Conservation (phyloP, 2,329 filamentous ascomycete genomes). For the Elsinoe batatas region DNA sequence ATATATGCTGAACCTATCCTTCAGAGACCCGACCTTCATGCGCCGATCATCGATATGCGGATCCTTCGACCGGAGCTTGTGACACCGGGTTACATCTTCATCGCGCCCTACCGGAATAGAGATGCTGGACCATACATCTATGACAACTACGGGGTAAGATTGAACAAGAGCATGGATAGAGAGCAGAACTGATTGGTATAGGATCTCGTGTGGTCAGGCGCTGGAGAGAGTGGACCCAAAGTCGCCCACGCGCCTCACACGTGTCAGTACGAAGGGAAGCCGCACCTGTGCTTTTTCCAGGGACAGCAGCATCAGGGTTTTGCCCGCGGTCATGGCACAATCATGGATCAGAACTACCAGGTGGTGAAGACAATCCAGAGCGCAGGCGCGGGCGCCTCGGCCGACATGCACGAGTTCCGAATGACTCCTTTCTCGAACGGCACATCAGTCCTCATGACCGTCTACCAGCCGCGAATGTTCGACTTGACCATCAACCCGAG, state of each 20-base stretch:
- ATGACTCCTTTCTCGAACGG: constrained; percentile 36
- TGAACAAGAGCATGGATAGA: constrained; percentile 19
- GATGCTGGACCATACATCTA: constrained; percentile 44
- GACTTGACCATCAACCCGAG: constrained; percentile 35
- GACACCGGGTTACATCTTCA: constrained; percentile 42
- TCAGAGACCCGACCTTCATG: constrained; percentile 32
- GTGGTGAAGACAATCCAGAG: constrained; percentile 39
- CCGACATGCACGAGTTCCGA: constrained; percentile 46
- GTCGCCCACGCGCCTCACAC: constrained; percentile 41
- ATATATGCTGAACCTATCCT: constrained; percentile 14
- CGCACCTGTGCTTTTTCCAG: constrained; percentile 45
- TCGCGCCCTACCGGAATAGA: constrained; percentile 40
- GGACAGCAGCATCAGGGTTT: constrained; percentile 44
- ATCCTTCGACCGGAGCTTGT: constrained; percentile 27
- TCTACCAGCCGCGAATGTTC: constrained; percentile 32
- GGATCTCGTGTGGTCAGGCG: constrained; percentile 43
- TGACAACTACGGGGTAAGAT: constrained; percentile 35
- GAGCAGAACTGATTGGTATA: constrained; percentile 19
- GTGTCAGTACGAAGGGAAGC: constrained; percentile 38
- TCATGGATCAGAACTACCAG: constrained; percentile 42
- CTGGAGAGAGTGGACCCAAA: constrained; percentile 39
- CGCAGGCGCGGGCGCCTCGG: constrained; percentile 31
- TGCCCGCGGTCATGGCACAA: constrained; percentile 42
- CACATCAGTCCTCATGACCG: constrained; percentile 29
- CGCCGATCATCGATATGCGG: constrained; percentile 27